Percentiles rank a stretch among this genome's conserved stretches.
These are phyloP conservation scores for Sphenostylis stenocarpa DNA, from an alignment of 306 rosid species.

Conservation along the genomic window DNA sequence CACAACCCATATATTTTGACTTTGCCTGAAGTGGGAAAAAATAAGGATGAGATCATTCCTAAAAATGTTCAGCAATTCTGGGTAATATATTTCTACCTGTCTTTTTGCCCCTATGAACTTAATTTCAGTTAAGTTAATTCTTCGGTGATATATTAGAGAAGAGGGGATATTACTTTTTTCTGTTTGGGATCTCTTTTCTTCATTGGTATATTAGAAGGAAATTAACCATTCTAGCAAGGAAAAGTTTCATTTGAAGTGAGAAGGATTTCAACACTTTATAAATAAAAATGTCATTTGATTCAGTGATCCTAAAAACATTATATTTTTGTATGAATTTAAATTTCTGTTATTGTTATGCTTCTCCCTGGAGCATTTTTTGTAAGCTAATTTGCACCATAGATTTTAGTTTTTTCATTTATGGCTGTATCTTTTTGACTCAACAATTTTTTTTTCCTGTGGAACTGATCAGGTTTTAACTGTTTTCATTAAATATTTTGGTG, in stretches of 20 bases:
- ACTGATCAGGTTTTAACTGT: slow-evolving; percentile 2
- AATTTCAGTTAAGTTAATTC: neutral
- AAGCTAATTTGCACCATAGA: neutral
- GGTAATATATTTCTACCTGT: slow-evolving; percentile 49
- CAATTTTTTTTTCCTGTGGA: slow-evolving; percentile 2
- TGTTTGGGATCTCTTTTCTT: neutral
- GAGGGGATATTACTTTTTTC: neutral
- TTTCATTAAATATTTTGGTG: slow-evolving; percentile 23
- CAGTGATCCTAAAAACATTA: neutral
- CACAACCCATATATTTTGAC: slow-evolving; percentile 89
- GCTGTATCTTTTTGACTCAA: slow-evolving; percentile 23
- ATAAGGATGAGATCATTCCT: slow-evolving; percentile 78
- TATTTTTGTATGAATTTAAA: slow-evolving; percentile 1
- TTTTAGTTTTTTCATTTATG: neutral
- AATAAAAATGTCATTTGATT: neutral
- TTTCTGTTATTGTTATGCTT: neutral
- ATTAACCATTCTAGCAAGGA: slow-evolving; percentile 2
- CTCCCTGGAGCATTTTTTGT: neutral
- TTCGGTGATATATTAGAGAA: neutral
- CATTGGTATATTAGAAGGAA: neutral
- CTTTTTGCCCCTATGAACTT: slow-evolving; percentile 14
- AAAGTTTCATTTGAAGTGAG: neutral
- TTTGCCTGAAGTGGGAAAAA: slow-evolving; percentile 79
- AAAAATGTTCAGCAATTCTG: slow-evolving; percentile 90
- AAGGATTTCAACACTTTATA: neutral